phyloP scores from a whole-genome alignment of 2,329 filamentous ascomycete species.

The Calonectria naviculata region DNA sequence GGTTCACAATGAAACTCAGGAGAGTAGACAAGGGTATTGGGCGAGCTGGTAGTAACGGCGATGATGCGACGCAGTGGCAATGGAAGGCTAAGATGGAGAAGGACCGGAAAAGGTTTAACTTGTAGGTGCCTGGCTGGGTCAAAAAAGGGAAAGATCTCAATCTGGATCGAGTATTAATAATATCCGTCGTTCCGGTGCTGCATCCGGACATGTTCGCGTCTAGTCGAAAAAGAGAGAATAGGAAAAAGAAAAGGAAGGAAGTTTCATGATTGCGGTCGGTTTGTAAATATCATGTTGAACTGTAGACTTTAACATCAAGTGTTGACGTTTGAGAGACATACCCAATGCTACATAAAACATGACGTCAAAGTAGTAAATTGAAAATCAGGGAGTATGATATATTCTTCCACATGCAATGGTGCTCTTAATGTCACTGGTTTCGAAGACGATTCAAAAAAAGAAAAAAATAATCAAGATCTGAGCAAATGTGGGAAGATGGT shows the following conservation, averaged over 20 bases:
- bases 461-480: no score
- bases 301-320: neutral
- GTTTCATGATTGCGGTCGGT: no score
- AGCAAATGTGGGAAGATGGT: no score
- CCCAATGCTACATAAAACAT: no score
- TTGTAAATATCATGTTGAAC: neutral
- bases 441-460: no score
- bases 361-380: no score
- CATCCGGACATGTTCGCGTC: neutral
- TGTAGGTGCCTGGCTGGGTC: conserved; percentile 63
- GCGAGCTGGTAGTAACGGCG: conserved; percentile 73
- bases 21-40: conserved; percentile 91
- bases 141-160: neutral
- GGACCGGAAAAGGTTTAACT: conserved; percentile 89
- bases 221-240: neutral
- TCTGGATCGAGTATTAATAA: conserved; percentile 17
- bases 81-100: conserved; percentile 98
- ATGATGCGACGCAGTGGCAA: conserved; percentile 88
- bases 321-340: no score
- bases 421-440: no score
- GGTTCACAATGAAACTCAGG: conserved; percentile 82
- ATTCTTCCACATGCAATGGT: no score
- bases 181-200: neutral
- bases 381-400: no score
- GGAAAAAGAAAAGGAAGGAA: neutral